Evolutionary conservation across 2,329 filamentous ascomycete species (phyloP).

Genomic region (Claviceps sorghi): DNA sequence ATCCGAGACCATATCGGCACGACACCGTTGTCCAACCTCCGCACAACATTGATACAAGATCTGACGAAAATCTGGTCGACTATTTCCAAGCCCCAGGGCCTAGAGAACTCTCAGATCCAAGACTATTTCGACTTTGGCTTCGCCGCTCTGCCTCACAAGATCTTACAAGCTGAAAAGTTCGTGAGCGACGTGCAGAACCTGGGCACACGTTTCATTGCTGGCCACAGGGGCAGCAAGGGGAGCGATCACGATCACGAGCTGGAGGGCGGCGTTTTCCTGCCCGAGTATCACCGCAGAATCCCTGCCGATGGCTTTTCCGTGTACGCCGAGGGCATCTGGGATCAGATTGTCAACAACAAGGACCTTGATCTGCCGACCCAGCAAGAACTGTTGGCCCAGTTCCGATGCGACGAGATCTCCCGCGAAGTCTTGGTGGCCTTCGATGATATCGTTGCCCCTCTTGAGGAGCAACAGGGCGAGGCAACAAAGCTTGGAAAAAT

Average conservation of each 20-base stretch:
- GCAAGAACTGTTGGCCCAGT: slow-evolving; percentile 91
- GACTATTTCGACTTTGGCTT: slow-evolving; percentile 99
- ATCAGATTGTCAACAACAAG: slow-evolving; percentile 98
- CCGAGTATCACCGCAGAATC: slow-evolving; percentile 90
- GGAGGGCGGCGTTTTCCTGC: slow-evolving; percentile 70
- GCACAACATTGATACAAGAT: slow-evolving; percentile 80
- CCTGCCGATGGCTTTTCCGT: slow-evolving; percentile 93
- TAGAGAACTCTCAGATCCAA: slow-evolving; percentile 79
- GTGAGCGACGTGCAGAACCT: slow-evolving; percentile 64
- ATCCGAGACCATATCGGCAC: slow-evolving; percentile 92
- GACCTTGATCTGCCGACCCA: slow-evolving; percentile 93
- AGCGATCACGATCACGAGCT: slow-evolving; percentile 63
- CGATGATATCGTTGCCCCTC: slow-evolving; percentile 63
- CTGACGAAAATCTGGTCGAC: slow-evolving; percentile 83
- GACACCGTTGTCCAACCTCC: slow-evolving; percentile 79
- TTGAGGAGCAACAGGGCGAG: slow-evolving; percentile 76
- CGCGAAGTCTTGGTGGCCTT: slow-evolving; percentile 76
- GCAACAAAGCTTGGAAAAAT: slow-evolving; percentile 58
- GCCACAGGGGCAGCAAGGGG: slow-evolving; percentile 55
- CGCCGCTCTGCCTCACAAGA: slow-evolving; percentile 89
- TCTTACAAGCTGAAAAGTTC: slow-evolving; percentile 87
- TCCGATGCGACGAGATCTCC: slow-evolving; percentile 92
- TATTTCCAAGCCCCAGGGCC: slow-evolving; percentile 76
- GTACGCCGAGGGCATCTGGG: slow-evolving; percentile 91
- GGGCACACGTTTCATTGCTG: slow-evolving; percentile 67